phyloP scores from a whole-genome alignment of 139 green algal species.

The Closterium sp. region DNA sequence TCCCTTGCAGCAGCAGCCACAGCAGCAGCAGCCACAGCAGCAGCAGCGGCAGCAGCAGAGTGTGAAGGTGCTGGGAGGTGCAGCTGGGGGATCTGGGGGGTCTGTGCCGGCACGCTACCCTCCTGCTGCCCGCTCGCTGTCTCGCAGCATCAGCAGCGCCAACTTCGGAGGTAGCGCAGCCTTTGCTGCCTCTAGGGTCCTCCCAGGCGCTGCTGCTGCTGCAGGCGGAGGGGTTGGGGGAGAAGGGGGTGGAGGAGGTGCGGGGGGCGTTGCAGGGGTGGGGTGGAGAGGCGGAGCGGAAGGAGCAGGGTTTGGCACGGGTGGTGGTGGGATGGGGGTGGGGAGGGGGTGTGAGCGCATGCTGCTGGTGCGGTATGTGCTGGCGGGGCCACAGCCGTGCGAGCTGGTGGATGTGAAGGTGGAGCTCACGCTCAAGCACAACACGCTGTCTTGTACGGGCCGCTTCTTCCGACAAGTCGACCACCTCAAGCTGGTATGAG shows the following conservation, averaged over 20 bases:
- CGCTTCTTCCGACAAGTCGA: constrained; percentile 18
- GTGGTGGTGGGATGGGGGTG: not conserved
- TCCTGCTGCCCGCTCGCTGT: not conserved
- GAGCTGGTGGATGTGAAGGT: constrained; percentile 52
- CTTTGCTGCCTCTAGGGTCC: not conserved
- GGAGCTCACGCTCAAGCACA: constrained; percentile 37
- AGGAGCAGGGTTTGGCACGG: not conserved
- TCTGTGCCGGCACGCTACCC: not conserved
- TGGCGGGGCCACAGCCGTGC: constrained; percentile 26
- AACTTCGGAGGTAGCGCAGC: not conserved
- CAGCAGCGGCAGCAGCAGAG: not conserved
- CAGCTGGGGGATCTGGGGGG: too few species aligned
- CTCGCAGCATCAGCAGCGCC: not conserved
- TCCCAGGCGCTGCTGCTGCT: not conserved
- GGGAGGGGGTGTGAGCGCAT: constrained; percentile 3
- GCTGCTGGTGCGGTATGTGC: constrained; percentile 36
- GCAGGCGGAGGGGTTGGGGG: not conserved
- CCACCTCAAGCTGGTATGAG: constrained; percentile 26
- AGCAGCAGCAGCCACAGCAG: not conserved
- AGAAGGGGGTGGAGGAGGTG: constrained; percentile 19
- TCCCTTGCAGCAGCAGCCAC: not conserved
- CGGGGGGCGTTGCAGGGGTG: constrained; percentile 10
- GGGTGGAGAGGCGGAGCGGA: constrained; percentile 38
- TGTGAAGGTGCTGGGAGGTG: not conserved
- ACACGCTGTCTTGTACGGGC: constrained; percentile 21